Evolutionary conservation across 2,329 filamentous ascomycete genomes (phyloP).

Genomic region (Clonostachys sp.): DNA sequence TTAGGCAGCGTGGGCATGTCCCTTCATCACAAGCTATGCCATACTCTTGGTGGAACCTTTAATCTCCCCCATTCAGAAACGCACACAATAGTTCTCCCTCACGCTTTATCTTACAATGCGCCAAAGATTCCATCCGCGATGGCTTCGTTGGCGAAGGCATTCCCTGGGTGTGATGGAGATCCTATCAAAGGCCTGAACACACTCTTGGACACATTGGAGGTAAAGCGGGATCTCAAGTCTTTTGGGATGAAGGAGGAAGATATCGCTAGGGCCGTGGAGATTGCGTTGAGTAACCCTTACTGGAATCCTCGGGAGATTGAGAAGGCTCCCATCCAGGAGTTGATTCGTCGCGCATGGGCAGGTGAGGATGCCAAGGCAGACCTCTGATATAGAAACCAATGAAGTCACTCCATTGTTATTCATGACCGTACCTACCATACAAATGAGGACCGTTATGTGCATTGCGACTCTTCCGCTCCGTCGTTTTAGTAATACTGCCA

Average conservation of each 20-base stretch:
- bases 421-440: no score
- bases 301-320: slow-evolving; percentile 54
- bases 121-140: slow-evolving; percentile 47
- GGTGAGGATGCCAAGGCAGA: slow-evolving; percentile 45
- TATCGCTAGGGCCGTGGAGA: slow-evolving; percentile 54
- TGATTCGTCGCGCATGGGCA: slow-evolving; percentile 55
- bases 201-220: slow-evolving; percentile 45
- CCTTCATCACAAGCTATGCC: slow-evolving; percentile 65
- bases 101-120: slow-evolving; percentile 59
- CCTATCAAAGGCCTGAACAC: slow-evolving; percentile 52
- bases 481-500: no score
- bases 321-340: slow-evolving; percentile 43
- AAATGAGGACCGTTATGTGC: no score
- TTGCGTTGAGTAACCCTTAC: slow-evolving; percentile 53
- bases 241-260: slow-evolving; percentile 57
- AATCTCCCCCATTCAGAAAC: slow-evolving; percentile 62
- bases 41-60: slow-evolving; percentile 59
- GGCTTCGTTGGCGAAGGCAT: slow-evolving; percentile 42
- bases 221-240: slow-evolving; percentile 46
- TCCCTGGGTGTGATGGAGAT: slow-evolving; percentile 54
- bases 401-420: no score
- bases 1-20: slow-evolving; percentile 58
- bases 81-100: slow-evolving; percentile 58
- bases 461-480: no score
- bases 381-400: slow-evolving; percentile 5